Base-by-base conservation (phyloP, 2,329 filamentous ascomycete species). In the Penicillium sp. region DNA sequence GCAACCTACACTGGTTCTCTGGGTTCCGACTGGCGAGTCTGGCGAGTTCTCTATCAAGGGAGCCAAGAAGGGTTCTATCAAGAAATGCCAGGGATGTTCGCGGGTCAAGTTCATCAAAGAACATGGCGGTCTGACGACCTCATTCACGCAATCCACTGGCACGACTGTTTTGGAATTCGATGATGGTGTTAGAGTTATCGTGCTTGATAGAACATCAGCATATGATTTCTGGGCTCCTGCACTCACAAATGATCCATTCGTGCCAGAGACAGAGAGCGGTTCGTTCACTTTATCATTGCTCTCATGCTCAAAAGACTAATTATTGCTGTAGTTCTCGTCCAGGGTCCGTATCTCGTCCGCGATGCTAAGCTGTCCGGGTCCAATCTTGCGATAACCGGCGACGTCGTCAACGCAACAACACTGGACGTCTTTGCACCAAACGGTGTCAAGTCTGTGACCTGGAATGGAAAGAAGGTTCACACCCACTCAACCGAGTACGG, bases 161-260 rank as follows among this genome's bases (percentile, higher is more conserved):
- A 75, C 78, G 51, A 81, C 77, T 16, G 67, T 81, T 0, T 50
- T 86, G 0, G 72, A 78, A 29, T 36, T 29, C 6, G 68, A 82
- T 9, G 73, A 75, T 4, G 79, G 82, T 52, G 79, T 81, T 1
- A 72, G 77, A 1, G 75, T 84, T 10, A 75, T 85, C 16, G 68
- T 87, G 1, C 72, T 85, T 15, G 83, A 86, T 60, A 75, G 83
- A 11, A 70, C 76, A 1, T 72, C 80, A 0, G 84, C 84, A 0
- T 86, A 85, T 64, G 71, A 76, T 0, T 84, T 86, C 66, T 86
- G 82, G 78, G 81, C 80, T 0, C 81, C 84, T 3, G 72, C 78
- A 1, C 72, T 83, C 8, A 78, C 75, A 0, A 75, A 75, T 5
- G 68, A 84, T 57, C 81, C 82, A 0, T 68, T 76, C 23, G 76